Conservation (phyloP, 441 rosid species). For the Capsella rubella region DNA sequence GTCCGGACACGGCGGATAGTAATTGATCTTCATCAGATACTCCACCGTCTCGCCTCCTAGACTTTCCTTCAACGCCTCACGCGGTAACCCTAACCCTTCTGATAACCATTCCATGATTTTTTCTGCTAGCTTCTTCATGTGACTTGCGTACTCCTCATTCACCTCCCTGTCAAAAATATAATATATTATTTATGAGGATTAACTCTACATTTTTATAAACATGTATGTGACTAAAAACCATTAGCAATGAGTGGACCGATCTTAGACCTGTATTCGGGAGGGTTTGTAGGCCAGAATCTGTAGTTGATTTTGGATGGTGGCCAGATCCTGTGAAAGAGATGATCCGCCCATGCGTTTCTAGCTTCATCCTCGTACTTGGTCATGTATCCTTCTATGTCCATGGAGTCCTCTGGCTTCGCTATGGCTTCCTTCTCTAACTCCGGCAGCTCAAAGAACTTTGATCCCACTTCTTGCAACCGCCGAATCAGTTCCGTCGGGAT, state of each 20-base stretch:
- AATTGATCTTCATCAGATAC: slow-evolving; percentile 69
- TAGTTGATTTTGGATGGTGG: slow-evolving; percentile 60
- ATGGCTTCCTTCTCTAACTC: slow-evolving; percentile 60
- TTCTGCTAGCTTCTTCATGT: slow-evolving; percentile 52
- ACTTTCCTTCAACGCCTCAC: slow-evolving; percentile 51
- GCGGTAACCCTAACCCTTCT: slow-evolving; percentile 60
- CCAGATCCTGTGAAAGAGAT: slow-evolving; percentile 79
- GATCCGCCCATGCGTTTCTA: slow-evolving; percentile 72
- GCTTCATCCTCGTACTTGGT: slow-evolving; percentile 47
- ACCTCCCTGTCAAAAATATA: slow-evolving; percentile 50
- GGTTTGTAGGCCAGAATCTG: slow-evolving; percentile 69
- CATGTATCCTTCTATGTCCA: slow-evolving; percentile 62
- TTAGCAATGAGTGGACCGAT: background rate
- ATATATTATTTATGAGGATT: background rate
- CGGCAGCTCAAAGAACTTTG: slow-evolving; percentile 62
- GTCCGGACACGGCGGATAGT: slow-evolving; percentile 77
- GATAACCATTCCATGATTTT: slow-evolving; percentile 56
- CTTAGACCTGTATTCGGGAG: slow-evolving; percentile 55
- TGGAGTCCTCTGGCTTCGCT: slow-evolving; percentile 49
- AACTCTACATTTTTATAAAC: too few species aligned
- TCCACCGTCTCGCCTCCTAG: slow-evolving; percentile 60
- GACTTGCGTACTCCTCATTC: slow-evolving; percentile 64
- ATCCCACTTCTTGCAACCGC: slow-evolving; percentile 55
- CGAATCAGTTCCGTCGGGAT: slow-evolving; percentile 49
- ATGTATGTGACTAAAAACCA: background rate